Percentiles rank a stretch among this genome's conserved stretches.
Evolutionary conservation across 208 protist species (phyloP).

Genomic region (Phytomonas sp.): DNA sequence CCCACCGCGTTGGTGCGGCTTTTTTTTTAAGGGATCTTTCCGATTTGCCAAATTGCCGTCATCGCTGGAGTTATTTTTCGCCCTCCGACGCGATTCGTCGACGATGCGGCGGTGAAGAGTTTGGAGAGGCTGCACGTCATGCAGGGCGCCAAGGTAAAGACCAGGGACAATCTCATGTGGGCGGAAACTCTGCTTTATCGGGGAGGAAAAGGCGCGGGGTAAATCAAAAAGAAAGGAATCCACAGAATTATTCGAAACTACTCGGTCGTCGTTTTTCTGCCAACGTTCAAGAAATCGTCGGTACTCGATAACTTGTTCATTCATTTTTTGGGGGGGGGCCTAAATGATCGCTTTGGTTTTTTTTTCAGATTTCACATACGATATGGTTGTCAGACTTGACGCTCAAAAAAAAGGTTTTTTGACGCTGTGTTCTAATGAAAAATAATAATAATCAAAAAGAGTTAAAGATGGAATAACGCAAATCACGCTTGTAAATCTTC

Average conservation of each 20-base stretch:
- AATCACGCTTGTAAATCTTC: neutral
- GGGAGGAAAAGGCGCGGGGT: conserved; percentile 11
- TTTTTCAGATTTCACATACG: neutral
- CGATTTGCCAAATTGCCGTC: neutral
- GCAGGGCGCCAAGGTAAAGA: conserved; percentile 42
- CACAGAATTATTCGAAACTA: conserved; percentile 1
- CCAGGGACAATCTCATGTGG: conserved; percentile 47
- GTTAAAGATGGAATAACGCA: neutral
- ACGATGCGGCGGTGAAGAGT: neutral
- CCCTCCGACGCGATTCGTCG: neutral
- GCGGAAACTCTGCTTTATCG: conserved; percentile 28
- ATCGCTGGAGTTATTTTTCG: neutral
- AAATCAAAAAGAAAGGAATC: conserved; percentile 10
- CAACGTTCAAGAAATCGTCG: neutral
- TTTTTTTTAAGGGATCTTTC: neutral
- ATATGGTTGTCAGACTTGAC: neutral
- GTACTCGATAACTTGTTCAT: neutral
- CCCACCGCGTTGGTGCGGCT: neutral
- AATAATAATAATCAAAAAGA: conserved; percentile 13
- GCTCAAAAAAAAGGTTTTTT: neutral
- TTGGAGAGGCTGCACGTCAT: conserved; percentile 17
- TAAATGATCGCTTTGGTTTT: neutral
- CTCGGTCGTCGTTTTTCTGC: neutral
- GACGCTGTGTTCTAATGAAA: neutral
- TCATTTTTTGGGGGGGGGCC: neutral